A percentile compares a stretch with the other conserved stretches of the same genome.
Evolutionary conservation across 2,329 filamentous ascomycete species (phyloP).

Genomic region (Epicoccum nigrum): DNA sequence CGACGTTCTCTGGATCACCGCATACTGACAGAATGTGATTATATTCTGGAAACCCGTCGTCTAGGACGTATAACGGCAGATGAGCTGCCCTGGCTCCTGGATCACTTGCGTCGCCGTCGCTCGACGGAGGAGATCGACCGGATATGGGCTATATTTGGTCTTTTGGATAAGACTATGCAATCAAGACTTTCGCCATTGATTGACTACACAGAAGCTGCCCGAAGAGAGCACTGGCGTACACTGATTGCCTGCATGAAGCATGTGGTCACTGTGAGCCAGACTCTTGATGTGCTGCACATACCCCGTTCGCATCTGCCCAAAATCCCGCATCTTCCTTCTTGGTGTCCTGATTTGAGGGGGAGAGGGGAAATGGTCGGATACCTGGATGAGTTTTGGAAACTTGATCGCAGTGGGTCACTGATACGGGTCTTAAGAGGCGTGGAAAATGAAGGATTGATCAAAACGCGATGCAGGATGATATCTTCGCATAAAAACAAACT

Average conservation of each 20-base stretch:
- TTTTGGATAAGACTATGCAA: neutral
- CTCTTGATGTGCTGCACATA: neutral
- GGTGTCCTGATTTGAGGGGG: slow-evolving; percentile 3
- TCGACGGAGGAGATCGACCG: slow-evolving; percentile 2
- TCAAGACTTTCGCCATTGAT: neutral
- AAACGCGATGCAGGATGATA: no score
- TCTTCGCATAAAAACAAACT: neutral
- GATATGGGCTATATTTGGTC: slow-evolving; percentile 6
- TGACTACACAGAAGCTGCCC: slow-evolving; percentile 2
- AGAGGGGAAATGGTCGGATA: neutral
- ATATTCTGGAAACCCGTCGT: neutral
- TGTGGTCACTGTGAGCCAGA: neutral
- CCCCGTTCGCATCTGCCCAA: neutral
- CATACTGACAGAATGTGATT: neutral
- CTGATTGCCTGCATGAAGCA: neutral
- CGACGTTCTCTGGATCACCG: neutral
- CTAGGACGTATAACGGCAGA: neutral
- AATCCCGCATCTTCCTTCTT: neutral
- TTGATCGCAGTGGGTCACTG: no score
- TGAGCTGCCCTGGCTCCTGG: neutral
- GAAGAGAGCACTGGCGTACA: neutral
- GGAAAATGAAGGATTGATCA: no score
- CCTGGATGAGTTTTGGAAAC: no score
- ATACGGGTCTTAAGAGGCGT: no score
- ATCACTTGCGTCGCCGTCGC: neutral